These are phyloP conservation scores for Ceratocystis lukuohia DNA, from an alignment of 2,329 filamentous ascomycete genomes.

Conservation along the genomic window DNA sequence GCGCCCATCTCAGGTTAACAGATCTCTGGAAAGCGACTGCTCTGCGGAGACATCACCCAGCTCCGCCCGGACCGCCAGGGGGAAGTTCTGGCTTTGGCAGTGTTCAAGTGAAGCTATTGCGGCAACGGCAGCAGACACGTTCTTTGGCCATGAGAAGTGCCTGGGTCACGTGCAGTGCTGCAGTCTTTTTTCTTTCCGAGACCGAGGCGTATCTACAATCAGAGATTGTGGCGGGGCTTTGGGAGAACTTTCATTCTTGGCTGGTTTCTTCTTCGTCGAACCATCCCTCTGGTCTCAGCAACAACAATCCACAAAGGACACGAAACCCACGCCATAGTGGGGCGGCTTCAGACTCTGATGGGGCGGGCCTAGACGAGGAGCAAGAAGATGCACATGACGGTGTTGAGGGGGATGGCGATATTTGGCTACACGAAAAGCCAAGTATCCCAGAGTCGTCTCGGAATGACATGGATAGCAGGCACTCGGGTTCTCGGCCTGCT, in stretches of 20 bases:
- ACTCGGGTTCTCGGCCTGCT: constrained; percentile 21
- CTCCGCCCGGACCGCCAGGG: constrained; percentile 51
- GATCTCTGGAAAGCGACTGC: constrained; percentile 76
- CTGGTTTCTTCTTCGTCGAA: constrained; percentile 38
- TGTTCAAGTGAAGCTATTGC: constrained; percentile 45
- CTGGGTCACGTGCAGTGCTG: constrained; percentile 81
- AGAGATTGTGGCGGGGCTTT: constrained; percentile 70
- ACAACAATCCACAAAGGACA: constrained; percentile 20
- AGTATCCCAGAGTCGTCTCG: constrained; percentile 20
- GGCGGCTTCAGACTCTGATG: constrained; percentile 14
- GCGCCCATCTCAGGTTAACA: constrained; percentile 72
- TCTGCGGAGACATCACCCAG: constrained; percentile 62
- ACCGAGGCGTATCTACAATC: constrained; percentile 80
- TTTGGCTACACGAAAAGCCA: constrained; percentile 23
- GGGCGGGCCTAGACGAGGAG: neutral
- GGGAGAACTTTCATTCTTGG: constrained; percentile 68
- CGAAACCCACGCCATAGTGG: constrained; percentile 20
- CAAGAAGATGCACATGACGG: constrained; percentile 2
- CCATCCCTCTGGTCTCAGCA: neutral
- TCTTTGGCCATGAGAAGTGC: constrained; percentile 59
- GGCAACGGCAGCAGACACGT: constrained; percentile 50
- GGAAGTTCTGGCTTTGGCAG: constrained; percentile 49
- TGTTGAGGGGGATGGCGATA: constrained; percentile 23
- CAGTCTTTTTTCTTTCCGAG: constrained; percentile 80
- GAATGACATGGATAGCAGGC: constrained; percentile 20